Evolutionary conservation across 768 basidiomycete species (phyloP).

Genomic region (Mycena polygramma): DNA sequence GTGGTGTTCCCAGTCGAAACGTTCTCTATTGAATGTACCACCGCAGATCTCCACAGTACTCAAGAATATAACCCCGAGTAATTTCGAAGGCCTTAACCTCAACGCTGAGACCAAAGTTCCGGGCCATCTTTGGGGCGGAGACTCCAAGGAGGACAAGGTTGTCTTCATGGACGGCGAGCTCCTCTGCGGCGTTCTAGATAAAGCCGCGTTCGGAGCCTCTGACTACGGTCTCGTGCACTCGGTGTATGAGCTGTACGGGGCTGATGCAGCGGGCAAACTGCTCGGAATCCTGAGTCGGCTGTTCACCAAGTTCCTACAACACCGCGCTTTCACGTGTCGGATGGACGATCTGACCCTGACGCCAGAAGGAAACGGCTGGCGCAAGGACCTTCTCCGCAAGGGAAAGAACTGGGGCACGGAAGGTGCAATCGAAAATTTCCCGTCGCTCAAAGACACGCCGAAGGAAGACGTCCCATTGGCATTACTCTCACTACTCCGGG

Average conservation of each 20-base stretch:
- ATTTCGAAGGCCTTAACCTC: slow-evolving; percentile 86
- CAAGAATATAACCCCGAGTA: slow-evolving; percentile 88
- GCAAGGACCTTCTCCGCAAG: slow-evolving; percentile 75
- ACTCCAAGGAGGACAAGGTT: slow-evolving; percentile 88
- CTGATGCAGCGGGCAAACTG: slow-evolving; percentile 89
- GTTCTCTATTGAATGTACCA: slow-evolving; percentile 9
- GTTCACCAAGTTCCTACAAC: slow-evolving; percentile 97
- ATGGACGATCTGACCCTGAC: slow-evolving; percentile 98
- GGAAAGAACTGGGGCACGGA: slow-evolving; percentile 84
- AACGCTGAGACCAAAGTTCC: slow-evolving; percentile 91
- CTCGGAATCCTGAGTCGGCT: slow-evolving; percentile 94
- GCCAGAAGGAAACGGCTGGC: slow-evolving; percentile 77
- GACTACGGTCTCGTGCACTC: slow-evolving; percentile 98
- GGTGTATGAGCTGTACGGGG: slow-evolving; percentile 94
- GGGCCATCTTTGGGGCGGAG: slow-evolving; percentile 85
- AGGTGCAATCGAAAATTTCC: slow-evolving; percentile 92
- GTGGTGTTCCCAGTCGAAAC: slow-evolving; percentile 42
- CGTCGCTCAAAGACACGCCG: slow-evolving; percentile 69
- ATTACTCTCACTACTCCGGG: slow-evolving; percentile 82
- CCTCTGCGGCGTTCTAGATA: slow-evolving; percentile 94
- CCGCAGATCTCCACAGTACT: slow-evolving; percentile 92
- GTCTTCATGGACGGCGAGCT: slow-evolving; percentile 94
- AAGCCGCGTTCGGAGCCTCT: slow-evolving; percentile 96
- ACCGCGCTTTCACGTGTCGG: slow-evolving; percentile 96
- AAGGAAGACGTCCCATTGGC: slow-evolving; percentile 67